Percentiles rank a stretch among this genome's conserved stretches.
Evolutionary conservation across 371 early-diverging fungal genomes (phyloP).

Genomic region (Actinomucor elegans): DNA sequence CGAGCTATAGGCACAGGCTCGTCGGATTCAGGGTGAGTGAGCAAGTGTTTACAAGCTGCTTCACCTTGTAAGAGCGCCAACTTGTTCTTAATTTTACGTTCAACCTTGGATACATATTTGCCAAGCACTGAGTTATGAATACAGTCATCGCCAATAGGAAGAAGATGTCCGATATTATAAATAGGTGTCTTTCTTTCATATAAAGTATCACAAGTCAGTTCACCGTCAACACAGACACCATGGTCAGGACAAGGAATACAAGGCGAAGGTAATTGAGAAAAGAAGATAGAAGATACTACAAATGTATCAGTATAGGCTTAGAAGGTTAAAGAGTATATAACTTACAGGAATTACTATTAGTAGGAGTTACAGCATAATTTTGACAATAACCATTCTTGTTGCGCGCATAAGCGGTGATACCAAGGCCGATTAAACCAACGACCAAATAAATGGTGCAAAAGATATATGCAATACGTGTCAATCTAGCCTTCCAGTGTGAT

Average conservation of each 20-base stretch:
- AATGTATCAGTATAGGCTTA: too few relatives aligned
- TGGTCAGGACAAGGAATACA: constrained; percentile 29
- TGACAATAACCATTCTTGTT: constrained; percentile 18
- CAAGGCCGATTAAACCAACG: background rate
- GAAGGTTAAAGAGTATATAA: too few relatives aligned
- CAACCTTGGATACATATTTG: constrained; percentile 12
- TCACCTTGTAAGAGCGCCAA: constrained; percentile 19
- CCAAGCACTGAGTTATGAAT: constrained; percentile 14
- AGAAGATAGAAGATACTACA: background rate
- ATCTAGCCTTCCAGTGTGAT: constrained; percentile 8
- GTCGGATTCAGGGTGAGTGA: background rate
- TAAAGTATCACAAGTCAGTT: constrained; percentile 15
- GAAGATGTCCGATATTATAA: constrained; percentile 7
- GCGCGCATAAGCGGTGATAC: constrained; percentile 10
- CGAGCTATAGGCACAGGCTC: background rate
- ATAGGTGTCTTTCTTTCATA: constrained; percentile 16
- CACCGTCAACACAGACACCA: constrained; percentile 16
- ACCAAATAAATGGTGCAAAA: background rate
- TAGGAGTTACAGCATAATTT: background rate
- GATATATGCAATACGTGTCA: background rate
- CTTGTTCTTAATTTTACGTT: constrained; percentile 10
- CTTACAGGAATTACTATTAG: background rate
- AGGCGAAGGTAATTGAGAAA: constrained; percentile 8
- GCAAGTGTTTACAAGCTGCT: constrained; percentile 3
- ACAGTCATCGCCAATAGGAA: constrained; percentile 27